These are phyloP conservation scores for Alloascoidea hylecoeti DNA, from an alignment of 805 yeast genomes.

Conservation along the genomic window DNA sequence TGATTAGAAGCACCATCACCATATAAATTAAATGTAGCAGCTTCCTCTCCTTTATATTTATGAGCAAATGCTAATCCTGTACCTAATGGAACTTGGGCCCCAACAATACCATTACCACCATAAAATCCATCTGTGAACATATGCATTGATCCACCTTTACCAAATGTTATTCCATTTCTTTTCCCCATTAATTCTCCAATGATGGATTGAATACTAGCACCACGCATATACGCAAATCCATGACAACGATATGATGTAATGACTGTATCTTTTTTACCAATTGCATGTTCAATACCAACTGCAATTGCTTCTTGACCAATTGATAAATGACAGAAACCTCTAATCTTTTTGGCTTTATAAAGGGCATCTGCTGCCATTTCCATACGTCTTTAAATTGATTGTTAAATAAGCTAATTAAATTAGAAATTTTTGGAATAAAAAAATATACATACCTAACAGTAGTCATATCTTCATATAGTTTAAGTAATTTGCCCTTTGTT, in stretches of 20 bases:
- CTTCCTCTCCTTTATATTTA: constrained; percentile 70
- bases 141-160: constrained; percentile 99
- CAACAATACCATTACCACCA: constrained; percentile 99
- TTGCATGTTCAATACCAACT: constrained; percentile 94
- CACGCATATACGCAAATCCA: constrained; percentile 96
- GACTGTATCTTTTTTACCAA: constrained; percentile 70
- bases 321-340: constrained; percentile 98
- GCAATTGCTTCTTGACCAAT: constrained; percentile 99
- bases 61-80: constrained; percentile 98
- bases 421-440: neutral
- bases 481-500: constrained; percentile 63
- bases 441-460: constrained; percentile 28
- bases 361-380: constrained; percentile 98
- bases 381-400: constrained; percentile 53
- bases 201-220: constrained; percentile 80
- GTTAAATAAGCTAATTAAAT: neutral
- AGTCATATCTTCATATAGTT: constrained; percentile 96
- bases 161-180: constrained; percentile 87
- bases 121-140: constrained; percentile 91
- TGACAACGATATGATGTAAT: constrained; percentile 98
- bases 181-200: constrained; percentile 96
- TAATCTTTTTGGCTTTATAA: constrained; percentile 94
- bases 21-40: constrained; percentile 75
- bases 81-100: constrained; percentile 98
- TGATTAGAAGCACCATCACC: constrained; percentile 99